phyloP scores from a whole-genome alignment of 148 eudicot species.

The Arbutus unedo region DNA sequence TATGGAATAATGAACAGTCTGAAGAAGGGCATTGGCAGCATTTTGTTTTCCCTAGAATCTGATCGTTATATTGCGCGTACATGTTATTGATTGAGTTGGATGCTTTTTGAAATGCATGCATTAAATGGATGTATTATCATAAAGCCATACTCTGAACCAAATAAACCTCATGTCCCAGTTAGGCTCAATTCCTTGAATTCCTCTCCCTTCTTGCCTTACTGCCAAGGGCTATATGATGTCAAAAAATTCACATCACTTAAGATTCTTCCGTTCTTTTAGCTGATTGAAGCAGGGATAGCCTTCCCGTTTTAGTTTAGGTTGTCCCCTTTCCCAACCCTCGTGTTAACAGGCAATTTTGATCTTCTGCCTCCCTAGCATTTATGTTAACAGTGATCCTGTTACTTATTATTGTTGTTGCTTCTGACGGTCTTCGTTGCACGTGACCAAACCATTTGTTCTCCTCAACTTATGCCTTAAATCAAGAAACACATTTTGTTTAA shows the following conservation, averaged over 20 bases:
- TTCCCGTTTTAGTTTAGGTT: neutral
- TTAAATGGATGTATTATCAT: too few relatives aligned
- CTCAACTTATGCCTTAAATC: neutral
- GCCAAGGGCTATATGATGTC: neutral
- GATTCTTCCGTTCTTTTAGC: neutral
- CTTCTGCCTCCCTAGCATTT: neutral
- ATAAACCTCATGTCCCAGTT: neutral
- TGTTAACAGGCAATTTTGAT: neutral
- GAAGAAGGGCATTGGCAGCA: neutral
- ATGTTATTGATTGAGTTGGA: neutral
- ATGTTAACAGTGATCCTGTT: neutral
- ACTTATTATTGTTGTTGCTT: neutral
- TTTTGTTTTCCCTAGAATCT: neutral
- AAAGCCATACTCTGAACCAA: too few relatives aligned
- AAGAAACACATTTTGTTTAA: neutral
- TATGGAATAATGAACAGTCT: neutral
- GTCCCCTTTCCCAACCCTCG: too few relatives aligned
- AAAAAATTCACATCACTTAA: neutral
- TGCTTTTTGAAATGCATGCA: too few relatives aligned
- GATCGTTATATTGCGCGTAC: too few relatives aligned
- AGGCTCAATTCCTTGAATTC: neutral
- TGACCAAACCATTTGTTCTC: neutral
- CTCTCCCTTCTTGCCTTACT: neutral
- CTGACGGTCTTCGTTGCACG: neutral
- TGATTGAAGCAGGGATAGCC: neutral